Conservation (phyloP, 345 rosid genomes). For the Passiflora organensis region DNA sequence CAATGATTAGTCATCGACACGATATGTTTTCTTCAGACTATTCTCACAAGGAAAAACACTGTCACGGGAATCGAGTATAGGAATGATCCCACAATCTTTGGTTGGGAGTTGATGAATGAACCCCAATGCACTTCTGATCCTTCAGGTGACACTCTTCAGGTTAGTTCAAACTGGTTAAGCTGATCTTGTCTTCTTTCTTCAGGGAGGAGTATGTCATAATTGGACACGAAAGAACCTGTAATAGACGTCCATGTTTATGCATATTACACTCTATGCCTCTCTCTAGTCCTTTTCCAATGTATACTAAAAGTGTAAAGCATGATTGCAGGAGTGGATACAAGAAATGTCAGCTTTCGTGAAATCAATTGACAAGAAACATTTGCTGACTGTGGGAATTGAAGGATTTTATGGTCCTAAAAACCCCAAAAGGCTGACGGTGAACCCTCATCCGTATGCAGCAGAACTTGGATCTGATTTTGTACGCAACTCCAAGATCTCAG, state of each 20-base stretch:
- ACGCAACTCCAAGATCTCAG: constrained; percentile 51
- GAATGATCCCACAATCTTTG: constrained; percentile 88
- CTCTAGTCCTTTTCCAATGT: not conserved
- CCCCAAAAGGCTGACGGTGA: constrained; percentile 65
- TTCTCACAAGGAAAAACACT: constrained; percentile 81
- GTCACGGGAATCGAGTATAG: constrained; percentile 80
- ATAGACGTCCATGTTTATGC: no score
- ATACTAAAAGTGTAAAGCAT: constrained; percentile 6
- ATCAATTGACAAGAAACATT: constrained; percentile 83
- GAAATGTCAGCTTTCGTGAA: constrained; percentile 83
- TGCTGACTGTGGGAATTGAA: constrained; percentile 83
- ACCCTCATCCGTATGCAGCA: constrained; percentile 82
- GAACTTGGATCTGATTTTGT: constrained; percentile 83
- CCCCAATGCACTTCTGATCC: constrained; percentile 91
- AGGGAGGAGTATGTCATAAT: not conserved
- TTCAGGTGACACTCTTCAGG: constrained; percentile 90
- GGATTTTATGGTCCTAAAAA: constrained; percentile 90
- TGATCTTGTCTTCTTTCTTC: not conserved
- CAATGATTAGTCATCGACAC: no score
- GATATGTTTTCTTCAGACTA: no score
- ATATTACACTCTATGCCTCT: not conserved
- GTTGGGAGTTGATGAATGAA: constrained; percentile 92
- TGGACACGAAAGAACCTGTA: not conserved
- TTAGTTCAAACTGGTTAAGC: constrained; percentile 31
- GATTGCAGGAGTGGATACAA: constrained; percentile 73